phyloP scores from a whole-genome alignment of 768 basidiomycete genomes.

The Podaxis pistillaris region DNA sequence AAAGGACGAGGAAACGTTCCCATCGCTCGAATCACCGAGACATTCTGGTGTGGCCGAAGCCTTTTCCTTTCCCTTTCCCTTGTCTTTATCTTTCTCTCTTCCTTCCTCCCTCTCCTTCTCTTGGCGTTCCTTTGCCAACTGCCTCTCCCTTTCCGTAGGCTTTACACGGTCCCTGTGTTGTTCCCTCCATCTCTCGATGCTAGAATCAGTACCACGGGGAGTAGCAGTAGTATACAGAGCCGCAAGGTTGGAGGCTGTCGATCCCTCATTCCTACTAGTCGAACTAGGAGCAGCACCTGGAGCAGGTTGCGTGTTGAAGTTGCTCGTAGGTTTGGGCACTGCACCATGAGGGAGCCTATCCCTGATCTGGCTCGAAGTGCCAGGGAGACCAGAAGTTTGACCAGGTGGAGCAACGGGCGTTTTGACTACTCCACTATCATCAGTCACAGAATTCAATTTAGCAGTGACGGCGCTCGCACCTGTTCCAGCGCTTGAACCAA shows the following conservation, averaged over 20 bases:
- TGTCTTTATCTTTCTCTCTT: not conserved
- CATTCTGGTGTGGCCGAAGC: not conserved
- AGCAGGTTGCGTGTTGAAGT: not conserved
- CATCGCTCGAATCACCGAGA: slow-evolving; percentile 6
- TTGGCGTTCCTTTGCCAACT: not conserved
- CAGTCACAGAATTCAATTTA: not conserved
- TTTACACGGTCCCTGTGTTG: not conserved
- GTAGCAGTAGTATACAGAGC: not conserved
- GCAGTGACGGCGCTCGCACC: not conserved
- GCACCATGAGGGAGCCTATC: not conserved
- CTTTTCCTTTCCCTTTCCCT: slow-evolving; percentile 5
- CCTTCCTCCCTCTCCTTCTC: not conserved
- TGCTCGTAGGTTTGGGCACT: not conserved
- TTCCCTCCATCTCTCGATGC: not conserved
- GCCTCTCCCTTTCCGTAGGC: not conserved
- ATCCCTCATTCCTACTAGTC: not conserved
- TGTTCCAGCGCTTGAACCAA: not conserved
- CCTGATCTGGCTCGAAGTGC: not conserved
- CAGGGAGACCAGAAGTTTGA: not conserved
- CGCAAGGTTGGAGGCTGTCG: slow-evolving; percentile 8
- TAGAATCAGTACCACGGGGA: not conserved
- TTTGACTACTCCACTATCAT: not conserved
- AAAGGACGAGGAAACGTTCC: not conserved
- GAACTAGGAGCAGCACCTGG: not conserved
- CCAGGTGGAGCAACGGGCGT: not conserved